Evolutionary conservation across 805 yeast genomes (phyloP).

Genomic region (Candida patagonica): DNA sequence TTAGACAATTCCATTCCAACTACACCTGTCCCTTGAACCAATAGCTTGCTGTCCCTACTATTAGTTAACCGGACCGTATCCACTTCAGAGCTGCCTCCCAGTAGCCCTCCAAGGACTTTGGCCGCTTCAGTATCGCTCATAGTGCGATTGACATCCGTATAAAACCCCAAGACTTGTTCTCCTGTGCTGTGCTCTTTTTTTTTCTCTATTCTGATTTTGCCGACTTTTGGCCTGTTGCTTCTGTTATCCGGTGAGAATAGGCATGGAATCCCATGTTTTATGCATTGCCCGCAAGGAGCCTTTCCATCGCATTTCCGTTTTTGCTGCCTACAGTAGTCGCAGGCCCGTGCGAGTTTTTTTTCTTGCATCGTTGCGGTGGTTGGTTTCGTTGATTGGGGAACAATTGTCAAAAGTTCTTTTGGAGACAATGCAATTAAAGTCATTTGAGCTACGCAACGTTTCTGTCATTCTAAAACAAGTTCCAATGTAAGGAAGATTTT

Average conservation of each 20-base stretch:
- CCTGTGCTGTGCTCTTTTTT: neutral
- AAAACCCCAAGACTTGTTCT: neutral
- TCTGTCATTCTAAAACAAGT: no score
- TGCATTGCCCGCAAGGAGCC: no score
- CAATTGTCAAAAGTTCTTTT: no score
- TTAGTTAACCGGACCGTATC: no score
- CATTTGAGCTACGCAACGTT: no score
- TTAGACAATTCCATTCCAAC: neutral
- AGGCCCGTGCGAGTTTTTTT: no score
- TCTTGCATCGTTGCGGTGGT: no score
- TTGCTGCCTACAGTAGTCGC: slow-evolving; percentile 1
- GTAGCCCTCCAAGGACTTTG: neutral
- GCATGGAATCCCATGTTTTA: no score
- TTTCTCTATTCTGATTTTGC: neutral
- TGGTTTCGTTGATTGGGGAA: no score
- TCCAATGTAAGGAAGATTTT: no score
- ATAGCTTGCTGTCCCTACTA: neutral
- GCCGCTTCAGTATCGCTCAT: slow-evolving; percentile 5
- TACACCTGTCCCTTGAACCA: slow-evolving; percentile 3
- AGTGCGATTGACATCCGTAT: slow-evolving; percentile 1
- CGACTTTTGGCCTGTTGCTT: neutral
- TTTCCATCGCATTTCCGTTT: neutral
- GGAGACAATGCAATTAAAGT: no score
- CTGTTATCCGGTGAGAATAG: no score
- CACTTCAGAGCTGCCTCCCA: slow-evolving; percentile 1